Evolutionary conservation across 768 basidiomycete genomes (phyloP).

Genomic region (Collybia nuda): DNA sequence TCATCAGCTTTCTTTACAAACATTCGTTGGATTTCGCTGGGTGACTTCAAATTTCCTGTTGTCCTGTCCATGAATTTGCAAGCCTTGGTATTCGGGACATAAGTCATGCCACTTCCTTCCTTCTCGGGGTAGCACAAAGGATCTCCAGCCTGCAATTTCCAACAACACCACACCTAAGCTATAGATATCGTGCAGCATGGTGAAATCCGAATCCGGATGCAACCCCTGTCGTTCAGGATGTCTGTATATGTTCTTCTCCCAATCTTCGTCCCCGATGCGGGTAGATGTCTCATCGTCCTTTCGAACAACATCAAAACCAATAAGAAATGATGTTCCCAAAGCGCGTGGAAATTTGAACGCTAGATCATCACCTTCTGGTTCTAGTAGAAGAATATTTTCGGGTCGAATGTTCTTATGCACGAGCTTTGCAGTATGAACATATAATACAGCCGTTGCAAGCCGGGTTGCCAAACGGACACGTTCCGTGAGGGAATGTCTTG

Average conservation of each 20-base stretch:
- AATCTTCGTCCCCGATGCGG: slow-evolving; percentile 3
- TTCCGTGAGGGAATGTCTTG: slow-evolving; percentile 1
- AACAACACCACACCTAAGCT: slow-evolving; percentile 4
- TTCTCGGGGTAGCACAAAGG: background rate
- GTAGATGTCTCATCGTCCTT: slow-evolving; percentile 4
- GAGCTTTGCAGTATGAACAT: slow-evolving; percentile 6
- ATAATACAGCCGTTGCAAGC: slow-evolving; percentile 3
- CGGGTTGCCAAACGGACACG: slow-evolving; percentile 1
- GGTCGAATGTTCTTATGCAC: slow-evolving; percentile 6
- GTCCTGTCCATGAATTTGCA: slow-evolving; percentile 1
- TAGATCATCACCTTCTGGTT: background rate
- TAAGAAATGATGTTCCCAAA: slow-evolving; percentile 1
- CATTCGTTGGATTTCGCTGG: background rate
- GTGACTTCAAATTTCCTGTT: background rate
- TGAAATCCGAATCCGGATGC: slow-evolving; percentile 4
- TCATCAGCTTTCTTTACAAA: slow-evolving; percentile 4
- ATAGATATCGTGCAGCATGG: slow-evolving; percentile 7
- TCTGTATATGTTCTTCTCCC: slow-evolving; percentile 7
- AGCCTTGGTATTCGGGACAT: background rate
- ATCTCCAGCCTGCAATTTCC: slow-evolving; percentile 3
- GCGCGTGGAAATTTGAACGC: background rate
- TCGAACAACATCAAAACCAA: slow-evolving; percentile 3
- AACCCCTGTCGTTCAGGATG: slow-evolving; percentile 5
- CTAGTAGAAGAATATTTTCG: slow-evolving; percentile 5
- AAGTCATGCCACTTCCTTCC: background rate